A percentile compares a stretch with the other conserved stretches of the same genome.
These are phyloP conservation scores for Melaleuca alternifolia DNA, from an alignment of 345 rosid genomes.

Conservation along the genomic window DNA sequence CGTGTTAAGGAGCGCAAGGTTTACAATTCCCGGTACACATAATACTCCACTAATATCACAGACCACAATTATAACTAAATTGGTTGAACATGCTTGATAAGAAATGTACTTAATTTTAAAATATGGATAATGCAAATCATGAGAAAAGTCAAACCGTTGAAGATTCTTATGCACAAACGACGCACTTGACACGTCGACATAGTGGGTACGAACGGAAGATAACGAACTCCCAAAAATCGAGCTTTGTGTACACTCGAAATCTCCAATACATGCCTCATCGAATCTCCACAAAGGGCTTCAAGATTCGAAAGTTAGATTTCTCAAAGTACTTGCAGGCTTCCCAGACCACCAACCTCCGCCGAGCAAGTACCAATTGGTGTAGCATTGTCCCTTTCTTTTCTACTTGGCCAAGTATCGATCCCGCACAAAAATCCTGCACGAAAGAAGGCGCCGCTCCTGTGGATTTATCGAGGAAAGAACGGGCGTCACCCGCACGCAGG, in stretches of 20 bases:
- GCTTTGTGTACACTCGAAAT: too few species aligned
- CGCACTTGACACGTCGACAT: neutral
- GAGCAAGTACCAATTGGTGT: neutral
- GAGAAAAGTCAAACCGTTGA: neutral
- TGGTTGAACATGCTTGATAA: neutral
- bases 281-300: neutral
- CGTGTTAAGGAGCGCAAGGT: neutral
- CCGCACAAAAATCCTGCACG: neutral
- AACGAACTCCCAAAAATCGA: too few species aligned
- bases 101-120: neutral
- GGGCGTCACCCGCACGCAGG: neutral
- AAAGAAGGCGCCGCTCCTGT: neutral
- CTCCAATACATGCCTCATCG: neutral
- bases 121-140: neutral
- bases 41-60: neutral
- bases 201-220: too few species aligned
- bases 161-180: neutral
- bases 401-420: neutral
- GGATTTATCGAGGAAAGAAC: neutral
- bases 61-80: neutral
- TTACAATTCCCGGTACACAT: neutral
- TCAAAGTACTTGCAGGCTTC: neutral
- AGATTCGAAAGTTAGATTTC: neutral
- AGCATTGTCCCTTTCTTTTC: neutral
- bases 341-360: neutral